Evolutionary conservation across 257 asterid species (phyloP), one percentile per base, ranked within the genome.

Genomic region (Jacaranda mimosifolia): DNA sequence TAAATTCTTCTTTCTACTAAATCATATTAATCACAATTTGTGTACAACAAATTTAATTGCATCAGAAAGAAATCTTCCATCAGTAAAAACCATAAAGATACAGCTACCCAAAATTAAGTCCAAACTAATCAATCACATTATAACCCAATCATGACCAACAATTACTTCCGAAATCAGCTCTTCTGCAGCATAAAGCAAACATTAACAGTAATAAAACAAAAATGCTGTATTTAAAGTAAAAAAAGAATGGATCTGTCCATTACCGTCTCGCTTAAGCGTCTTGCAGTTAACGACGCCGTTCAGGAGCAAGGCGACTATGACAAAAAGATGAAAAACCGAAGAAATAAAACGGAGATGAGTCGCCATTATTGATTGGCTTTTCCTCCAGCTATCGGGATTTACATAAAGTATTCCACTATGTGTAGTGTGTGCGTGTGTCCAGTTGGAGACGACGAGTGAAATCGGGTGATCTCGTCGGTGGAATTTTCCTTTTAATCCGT

Each of bases 231-330:
- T 9, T 45, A 40, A 49, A 57, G 48, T 6, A 45, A 43, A 32
- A 73, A 32, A 49, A 15, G n/a, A 49, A 63, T 12, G 70, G 78
- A 75, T 59, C 65, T 60, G 70, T 15, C 65, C 55, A 5, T 79
- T 79, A 94, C 99, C 97, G 81, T 91, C 99, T 79, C 99, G 91
- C 84, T 94, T 94, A 58, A 89, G 92, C 63, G 98, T 94, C 88
- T 94, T 92, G 89, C 94, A 85, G 63, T 71, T 60, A 71, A 85
- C 98, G 85, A 73, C 86, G 84, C 45, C 86, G 85, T 79, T 89
- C 32, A 80, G 86, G 19, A 91, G 73, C 75, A 88, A 68, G 0
- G 69, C 60, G 12, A 86, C 68, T 11, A 79, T 7, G 80, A 84
- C 3, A n/a, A 81, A 73, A 17, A 85, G 82, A 58, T 58, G 48